Conservation (phyloP, 164 flowering plant genomes). For the Dillenia suffruticosa region DNA sequence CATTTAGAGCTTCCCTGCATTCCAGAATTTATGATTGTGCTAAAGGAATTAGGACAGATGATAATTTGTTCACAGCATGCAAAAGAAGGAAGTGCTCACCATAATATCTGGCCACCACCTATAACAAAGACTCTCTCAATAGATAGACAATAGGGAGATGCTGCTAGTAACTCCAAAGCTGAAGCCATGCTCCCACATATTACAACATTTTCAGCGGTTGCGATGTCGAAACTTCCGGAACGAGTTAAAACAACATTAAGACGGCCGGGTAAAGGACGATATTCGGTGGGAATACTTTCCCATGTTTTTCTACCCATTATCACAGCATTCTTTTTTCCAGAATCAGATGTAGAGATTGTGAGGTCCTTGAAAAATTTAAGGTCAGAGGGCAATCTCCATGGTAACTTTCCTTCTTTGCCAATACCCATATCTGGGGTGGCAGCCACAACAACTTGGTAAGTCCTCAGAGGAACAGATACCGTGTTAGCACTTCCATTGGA, state of each 20-base stretch:
- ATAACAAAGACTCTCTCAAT: slow-evolving; percentile 85
- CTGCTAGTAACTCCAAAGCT: slow-evolving; percentile 73
- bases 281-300: slow-evolving; percentile 77
- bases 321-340: slow-evolving; percentile 81
- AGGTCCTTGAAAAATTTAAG: slow-evolving; percentile 75
- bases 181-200: slow-evolving; percentile 77
- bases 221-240: slow-evolving; percentile 74
- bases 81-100: slow-evolving; percentile 31
- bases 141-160: slow-evolving; percentile 71
- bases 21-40: slow-evolving; percentile 3
- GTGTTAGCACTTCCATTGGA: slow-evolving; percentile 35
- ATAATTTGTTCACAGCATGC: too few relatives aligned
- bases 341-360: slow-evolving; percentile 57
- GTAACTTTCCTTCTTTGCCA: slow-evolving; percentile 88
- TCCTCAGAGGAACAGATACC: slow-evolving; percentile 38
- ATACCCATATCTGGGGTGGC: slow-evolving; percentile 79
- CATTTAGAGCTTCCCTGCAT: slow-evolving; percentile 79
- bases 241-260: slow-evolving; percentile 91
- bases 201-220: slow-evolving; percentile 82
- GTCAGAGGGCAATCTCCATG: slow-evolving; percentile 89
- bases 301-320: slow-evolving; percentile 97
- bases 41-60: neutral
- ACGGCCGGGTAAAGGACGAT: slow-evolving; percentile 82
- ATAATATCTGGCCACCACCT: slow-evolving; percentile 85
- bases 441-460: slow-evolving; percentile 91